These are phyloP conservation scores for Puccinia coronata DNA, from an alignment of 1,284 basidiomycete genomes.

Conservation along the genomic window DNA sequence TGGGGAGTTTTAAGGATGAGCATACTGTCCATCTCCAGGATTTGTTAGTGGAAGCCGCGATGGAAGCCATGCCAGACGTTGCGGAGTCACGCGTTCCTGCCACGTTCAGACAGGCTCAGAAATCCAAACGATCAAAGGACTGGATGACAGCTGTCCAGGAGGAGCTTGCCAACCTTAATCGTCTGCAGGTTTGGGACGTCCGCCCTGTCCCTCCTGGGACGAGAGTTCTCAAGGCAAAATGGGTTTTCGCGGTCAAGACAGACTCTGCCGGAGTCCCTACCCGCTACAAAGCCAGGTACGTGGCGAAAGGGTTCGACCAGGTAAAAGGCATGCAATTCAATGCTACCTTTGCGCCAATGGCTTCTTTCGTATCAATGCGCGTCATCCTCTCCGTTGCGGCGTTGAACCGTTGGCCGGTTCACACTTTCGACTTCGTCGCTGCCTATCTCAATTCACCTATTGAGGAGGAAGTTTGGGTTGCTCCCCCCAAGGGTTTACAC, in stretches of 20 bases:
- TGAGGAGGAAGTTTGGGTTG: slow-evolving; percentile 1
- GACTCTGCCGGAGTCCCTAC: not conserved
- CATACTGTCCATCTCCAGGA: not conserved
- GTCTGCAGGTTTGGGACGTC: not conserved
- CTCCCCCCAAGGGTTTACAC: not conserved
- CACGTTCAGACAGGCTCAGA: not conserved
- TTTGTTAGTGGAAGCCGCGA: not conserved
- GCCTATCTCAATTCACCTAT: slow-evolving; percentile 6
- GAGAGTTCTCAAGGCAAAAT: not conserved
- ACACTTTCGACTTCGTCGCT: not conserved
- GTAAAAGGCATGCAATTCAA: not conserved
- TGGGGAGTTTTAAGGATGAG: not conserved
- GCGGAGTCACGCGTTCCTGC: not conserved
- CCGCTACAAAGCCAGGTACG: not conserved
- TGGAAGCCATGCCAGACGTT: not conserved
- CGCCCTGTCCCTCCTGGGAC: not conserved
- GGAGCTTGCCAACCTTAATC: not conserved
- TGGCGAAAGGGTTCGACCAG: not conserved
- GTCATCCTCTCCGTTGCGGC: not conserved
- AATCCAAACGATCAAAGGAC: not conserved
- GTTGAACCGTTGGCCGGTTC: not conserved
- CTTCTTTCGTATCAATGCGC: not conserved
- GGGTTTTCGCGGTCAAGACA: not conserved
- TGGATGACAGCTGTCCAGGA: not conserved
- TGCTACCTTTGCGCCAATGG: not conserved